These are phyloP conservation scores for Hansfordia pulvinata DNA, from an alignment of 2,329 filamentous ascomycete genomes.

Conservation along the genomic window DNA sequence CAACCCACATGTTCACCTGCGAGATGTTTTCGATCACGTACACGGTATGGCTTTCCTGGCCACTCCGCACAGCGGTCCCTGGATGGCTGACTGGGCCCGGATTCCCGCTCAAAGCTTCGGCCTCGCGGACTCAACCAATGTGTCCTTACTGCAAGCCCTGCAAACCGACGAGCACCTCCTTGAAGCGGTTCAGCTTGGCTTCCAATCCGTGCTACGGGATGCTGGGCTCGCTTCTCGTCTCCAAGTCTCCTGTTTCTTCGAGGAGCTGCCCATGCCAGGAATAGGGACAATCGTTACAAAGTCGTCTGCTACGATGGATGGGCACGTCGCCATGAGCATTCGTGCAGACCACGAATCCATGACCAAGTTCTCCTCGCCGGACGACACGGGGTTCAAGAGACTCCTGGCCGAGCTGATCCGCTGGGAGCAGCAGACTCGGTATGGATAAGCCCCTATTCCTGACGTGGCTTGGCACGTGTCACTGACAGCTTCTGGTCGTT, in stretches of 20 bases:
- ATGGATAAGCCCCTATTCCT: no score
- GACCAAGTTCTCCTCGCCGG: slow-evolving; percentile 15
- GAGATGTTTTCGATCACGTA: slow-evolving; percentile 11
- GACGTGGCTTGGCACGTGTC: no score
- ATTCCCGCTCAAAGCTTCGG: slow-evolving; percentile 16
- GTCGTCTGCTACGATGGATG: slow-evolving; percentile 16
- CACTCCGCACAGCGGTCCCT: slow-evolving; percentile 21
- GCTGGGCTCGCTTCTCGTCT: no score
- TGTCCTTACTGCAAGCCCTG: slow-evolving; percentile 13
- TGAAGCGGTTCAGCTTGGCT: slow-evolving; percentile 4
- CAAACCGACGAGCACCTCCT: slow-evolving; percentile 11
- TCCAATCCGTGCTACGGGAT: no score
- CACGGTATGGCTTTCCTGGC: slow-evolving; percentile 22
- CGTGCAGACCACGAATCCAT: slow-evolving; percentile 18
- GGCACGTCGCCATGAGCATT: slow-evolving; percentile 13
- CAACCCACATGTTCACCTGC: slow-evolving; percentile 15
- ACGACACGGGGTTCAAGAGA: slow-evolving; percentile 16
- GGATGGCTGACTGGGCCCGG: slow-evolving; percentile 19
- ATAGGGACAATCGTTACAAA: slow-evolving; percentile 14
- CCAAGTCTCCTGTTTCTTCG: slow-evolving; percentile 19
- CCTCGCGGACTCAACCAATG: slow-evolving; percentile 17
- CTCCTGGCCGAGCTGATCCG: slow-evolving; percentile 10
- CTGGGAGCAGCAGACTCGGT: no score
- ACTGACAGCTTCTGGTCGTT: no score
- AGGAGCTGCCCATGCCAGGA: slow-evolving; percentile 15